A percentile compares a stretch with the other conserved stretches of the same genome.
Conservation (phyloP, 768 basidiomycete genomes). For the Termitomyces sp. region DNA sequence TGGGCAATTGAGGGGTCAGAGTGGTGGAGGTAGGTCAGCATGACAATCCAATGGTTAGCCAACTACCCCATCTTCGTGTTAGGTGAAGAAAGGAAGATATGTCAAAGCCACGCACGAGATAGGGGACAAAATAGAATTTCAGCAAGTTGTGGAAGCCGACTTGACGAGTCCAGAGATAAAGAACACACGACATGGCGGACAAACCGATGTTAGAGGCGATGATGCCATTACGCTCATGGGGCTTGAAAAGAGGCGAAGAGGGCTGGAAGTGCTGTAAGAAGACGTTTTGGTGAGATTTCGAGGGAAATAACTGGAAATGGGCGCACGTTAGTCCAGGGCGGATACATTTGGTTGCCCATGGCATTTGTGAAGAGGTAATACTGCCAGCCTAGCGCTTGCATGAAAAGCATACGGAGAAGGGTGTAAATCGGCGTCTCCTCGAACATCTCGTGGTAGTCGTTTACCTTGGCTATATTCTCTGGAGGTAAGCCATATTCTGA, state of each 20-base stretch:
- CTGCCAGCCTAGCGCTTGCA: constrained; percentile 50
- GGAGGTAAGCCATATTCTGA: constrained; percentile 39
- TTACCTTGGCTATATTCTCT: constrained; percentile 24
- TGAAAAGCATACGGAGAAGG: constrained; percentile 35
- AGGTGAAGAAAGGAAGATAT: neutral
- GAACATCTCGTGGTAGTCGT: constrained; percentile 47
- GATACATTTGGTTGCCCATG: constrained; percentile 42
- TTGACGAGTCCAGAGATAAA: constrained; percentile 30
- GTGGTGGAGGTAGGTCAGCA: constrained; percentile 60
- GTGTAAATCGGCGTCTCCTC: constrained; percentile 51
- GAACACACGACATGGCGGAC: constrained; percentile 30
- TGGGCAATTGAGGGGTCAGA: constrained; percentile 49
- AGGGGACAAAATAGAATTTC: constrained; percentile 46
- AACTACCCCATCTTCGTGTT: constrained; percentile 20
- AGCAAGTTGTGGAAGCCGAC: constrained; percentile 34
- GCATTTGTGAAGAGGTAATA: constrained; percentile 44
- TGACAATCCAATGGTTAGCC: constrained; percentile 52
- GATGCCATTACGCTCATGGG: constrained; percentile 37
- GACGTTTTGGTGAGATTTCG: neutral
- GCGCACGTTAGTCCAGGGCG: constrained; percentile 35
- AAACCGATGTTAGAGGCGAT: constrained; percentile 46
- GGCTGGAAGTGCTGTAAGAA: constrained; percentile 40
- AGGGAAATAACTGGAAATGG: too few species aligned
- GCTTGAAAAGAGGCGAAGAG: constrained; percentile 44
- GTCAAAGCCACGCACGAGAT: constrained; percentile 30